phyloP scores from a whole-genome alignment of 768 basidiomycete genomes.

The Podaxis sp. region DNA sequence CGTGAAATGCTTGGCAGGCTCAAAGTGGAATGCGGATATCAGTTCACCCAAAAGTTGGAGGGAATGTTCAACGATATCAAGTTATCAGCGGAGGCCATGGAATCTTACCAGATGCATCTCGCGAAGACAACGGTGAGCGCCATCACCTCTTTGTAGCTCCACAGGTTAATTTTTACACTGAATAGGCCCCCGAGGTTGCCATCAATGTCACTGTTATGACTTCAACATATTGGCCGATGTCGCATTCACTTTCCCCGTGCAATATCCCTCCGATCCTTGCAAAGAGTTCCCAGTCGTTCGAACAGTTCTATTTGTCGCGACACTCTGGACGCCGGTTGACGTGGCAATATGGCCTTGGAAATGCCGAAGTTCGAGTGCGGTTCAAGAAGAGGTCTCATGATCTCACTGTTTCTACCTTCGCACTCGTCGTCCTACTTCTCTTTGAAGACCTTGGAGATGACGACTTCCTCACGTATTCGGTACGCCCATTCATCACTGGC shows the following conservation, averaged over 20 bases:
- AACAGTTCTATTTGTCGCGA: conserved; percentile 82
- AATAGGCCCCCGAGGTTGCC: conserved; percentile 70
- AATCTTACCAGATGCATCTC: conserved; percentile 62
- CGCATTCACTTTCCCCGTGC: conserved; percentile 59
- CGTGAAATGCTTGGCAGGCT: conserved; percentile 96
- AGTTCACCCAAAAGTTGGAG: conserved; percentile 97
- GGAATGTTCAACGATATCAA: conserved; percentile 99
- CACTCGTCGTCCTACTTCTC: conserved; percentile 79
- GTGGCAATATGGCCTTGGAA: conserved; percentile 89
- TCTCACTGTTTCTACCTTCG: conserved; percentile 88
- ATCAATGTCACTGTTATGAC: conserved; percentile 92
- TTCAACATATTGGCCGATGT: conserved; percentile 93
- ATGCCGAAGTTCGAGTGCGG: conserved; percentile 78
- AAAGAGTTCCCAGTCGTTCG: conserved; percentile 70
- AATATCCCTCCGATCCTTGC: conserved; percentile 62
- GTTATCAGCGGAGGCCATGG: conserved; percentile 77
- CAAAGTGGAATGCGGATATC: conserved; percentile 92
- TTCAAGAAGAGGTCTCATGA: conserved; percentile 85
- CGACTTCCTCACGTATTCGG: conserved; percentile 74
- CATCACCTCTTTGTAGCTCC: not conserved
- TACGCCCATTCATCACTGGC: conserved; percentile 26
- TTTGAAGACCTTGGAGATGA: conserved; percentile 72
- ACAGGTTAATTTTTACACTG: conserved; percentile 8
- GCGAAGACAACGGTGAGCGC: conserved; percentile 56
- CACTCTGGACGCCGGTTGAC: conserved; percentile 89